A percentile compares a stretch with the other conserved stretches of the same genome.
Evolutionary conservation across 257 asterid genomes (phyloP).

Genomic region (Fraxinus excelsior): DNA sequence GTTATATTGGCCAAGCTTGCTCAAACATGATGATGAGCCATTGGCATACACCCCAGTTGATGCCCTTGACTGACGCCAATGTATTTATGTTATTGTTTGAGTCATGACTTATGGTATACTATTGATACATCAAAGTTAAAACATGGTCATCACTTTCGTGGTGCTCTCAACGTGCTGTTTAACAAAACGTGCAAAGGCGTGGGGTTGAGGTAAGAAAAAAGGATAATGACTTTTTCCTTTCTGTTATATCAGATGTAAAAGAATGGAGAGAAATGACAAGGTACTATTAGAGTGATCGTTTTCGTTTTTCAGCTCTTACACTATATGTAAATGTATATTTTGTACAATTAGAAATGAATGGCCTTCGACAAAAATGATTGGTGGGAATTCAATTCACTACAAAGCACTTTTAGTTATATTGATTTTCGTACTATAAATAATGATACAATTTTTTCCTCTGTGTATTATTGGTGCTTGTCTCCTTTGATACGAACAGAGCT

Average conservation of each 20-base stretch:
- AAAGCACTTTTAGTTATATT: neutral
- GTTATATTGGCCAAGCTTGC: slow-evolving; percentile 69
- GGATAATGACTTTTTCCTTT: neutral
- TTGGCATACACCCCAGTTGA: neutral
- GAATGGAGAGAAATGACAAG: too few relatives aligned
- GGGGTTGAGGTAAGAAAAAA: neutral
- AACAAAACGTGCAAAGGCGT: neutral
- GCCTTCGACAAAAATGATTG: neutral
- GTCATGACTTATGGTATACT: neutral
- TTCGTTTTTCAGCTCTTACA: neutral
- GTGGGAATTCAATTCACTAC: neutral
- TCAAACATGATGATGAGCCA: slow-evolving; percentile 29
- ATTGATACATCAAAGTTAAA: neutral
- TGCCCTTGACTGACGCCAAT: neutral
- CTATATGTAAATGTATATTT: neutral
- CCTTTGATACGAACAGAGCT: neutral
- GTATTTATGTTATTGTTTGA: neutral
- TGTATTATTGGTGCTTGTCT: neutral
- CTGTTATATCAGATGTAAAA: neutral
- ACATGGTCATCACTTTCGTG: neutral
- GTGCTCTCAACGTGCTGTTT: neutral
- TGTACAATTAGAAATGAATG: neutral
- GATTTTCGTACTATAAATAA: neutral
- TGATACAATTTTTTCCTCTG: neutral
- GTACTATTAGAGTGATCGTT: neutral